Base-by-base conservation (phyloP, 2,329 filamentous ascomycete genomes). In the Gliomastix tumulicola region DNA sequence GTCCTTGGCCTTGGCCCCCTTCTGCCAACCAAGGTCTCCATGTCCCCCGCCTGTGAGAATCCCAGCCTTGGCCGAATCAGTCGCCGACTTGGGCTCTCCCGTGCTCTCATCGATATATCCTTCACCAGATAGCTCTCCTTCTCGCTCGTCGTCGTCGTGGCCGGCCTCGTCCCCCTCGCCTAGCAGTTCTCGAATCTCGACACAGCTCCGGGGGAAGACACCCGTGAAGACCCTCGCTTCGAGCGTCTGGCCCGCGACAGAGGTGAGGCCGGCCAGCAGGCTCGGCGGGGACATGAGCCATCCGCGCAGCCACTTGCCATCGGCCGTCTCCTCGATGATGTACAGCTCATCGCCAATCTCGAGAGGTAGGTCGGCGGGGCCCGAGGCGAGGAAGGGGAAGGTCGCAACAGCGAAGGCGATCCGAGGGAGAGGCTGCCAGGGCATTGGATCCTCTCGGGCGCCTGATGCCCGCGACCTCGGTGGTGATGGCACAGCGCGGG, bases 341-440 rank as follows among this genome's bases (percentile, higher is more conserved):
- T 98, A 98, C 46, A 98, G 72, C 65, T 98, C 92, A 74, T 98
- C 92, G 59, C 92, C 92, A 45, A 98, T 87, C 63, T 98, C 89
- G 57, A 98, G 82, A 9, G 94, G 92, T 16, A 98, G 80, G 63
- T 98, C 92, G 58, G 88, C 86, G 37, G 88, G 79, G 46, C 82
- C 82, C 41, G 85, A 82, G 42, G 92, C 86, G 50, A 84, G 75
- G 66, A 98, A 98, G 25, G 92, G 92, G 60, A 89, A 94, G 48
- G 83, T 89, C 70, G 90, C 92, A 62, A 98, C 86, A 51, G 90
- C 94, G 71, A 97, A 98, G 57, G 89, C 92, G 69, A 98, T 96
- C 54, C 88, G 86, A 63, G 89, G 87, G 62, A 98, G 77, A 55
- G 92, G 90, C 76, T 86, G 82, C 92, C 92, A 98, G 76, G 89